Evolutionary conservation across 2,329 filamentous ascomycete genomes (phyloP), one percentile per base, ranked within the genome.

Genomic region (Penicillium italicum): DNA sequence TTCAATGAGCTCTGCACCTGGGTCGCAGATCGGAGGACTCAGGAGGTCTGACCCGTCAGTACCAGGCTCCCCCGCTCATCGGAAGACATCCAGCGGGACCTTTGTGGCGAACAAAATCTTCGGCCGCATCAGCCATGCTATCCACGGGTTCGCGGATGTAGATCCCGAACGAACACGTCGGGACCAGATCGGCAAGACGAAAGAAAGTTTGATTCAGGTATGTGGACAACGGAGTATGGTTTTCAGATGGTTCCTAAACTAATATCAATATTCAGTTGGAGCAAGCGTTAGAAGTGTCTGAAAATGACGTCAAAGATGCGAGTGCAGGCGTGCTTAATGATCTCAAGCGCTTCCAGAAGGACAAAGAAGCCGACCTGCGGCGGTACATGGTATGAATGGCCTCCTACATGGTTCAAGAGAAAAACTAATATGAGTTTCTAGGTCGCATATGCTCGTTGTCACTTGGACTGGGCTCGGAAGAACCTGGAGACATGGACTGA

Each of bases 31-130:
- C 79, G 85, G 74, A 72, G 80, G 72, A 69, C 75, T 72, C 54
- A 62, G 71, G 70, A 67, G 64, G 75, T 75, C 66, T 62, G 64
- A 73, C 11, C 49, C 62, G 9, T 65, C 69, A 2, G 58, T 64
- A 14, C 59, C 64, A 14, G 64, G 73, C 5, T 48, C 68, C 2
- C 77, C 81, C 5, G 76, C 76, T 38, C 91, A 96, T 75, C 89
- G 86, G 72, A 96, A 96, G 76, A 86, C 85, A 40, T 81, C 88
- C 2, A 95, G 90, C 68, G 86, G 90, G n/a, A 91, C 89, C 66
- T 96, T 94, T 60, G 92, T 97, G 59, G 92, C 92, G 1, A 96
- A 83, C 68, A 86, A 93, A 76, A 91, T 99, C 50, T 97, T 99
- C 72, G 94, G 93, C 0, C 89, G 92, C 11, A 88, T 99, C 59